Evolutionary conservation across 2,329 filamentous ascomycete species (phyloP).

Genomic region (Simplicillium sp.): DNA sequence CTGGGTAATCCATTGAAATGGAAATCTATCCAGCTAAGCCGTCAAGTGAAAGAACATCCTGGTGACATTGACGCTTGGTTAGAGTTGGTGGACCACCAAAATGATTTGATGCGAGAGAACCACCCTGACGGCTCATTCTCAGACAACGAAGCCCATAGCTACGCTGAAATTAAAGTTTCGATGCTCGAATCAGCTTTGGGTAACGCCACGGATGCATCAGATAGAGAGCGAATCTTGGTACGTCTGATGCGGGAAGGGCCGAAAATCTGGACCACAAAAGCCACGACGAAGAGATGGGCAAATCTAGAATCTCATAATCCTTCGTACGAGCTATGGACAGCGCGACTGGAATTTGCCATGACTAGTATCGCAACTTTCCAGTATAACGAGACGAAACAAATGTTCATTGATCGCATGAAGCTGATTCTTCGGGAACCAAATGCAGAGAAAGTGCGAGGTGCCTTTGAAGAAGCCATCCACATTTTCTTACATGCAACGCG

Average conservation of each 20-base stretch:
- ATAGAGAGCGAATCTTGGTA: conserved; percentile 52
- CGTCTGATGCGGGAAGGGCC: conserved; percentile 65
- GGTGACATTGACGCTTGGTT: conserved; percentile 66
- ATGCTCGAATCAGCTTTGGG: conserved; percentile 70
- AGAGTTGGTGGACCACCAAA: conserved; percentile 69
- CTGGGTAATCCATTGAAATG: conserved; percentile 37
- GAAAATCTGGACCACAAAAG: conserved; percentile 62
- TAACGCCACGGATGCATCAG: conserved; percentile 34
- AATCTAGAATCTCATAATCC: conserved; percentile 21
- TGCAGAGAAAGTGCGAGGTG: not conserved
- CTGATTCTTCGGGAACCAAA: conserved; percentile 7
- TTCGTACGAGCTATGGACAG: conserved; percentile 58
- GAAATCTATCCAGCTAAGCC: conserved; percentile 52
- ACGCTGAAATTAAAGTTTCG: conserved; percentile 70
- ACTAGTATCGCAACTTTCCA: conserved; percentile 56
- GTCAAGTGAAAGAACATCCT: conserved; percentile 55
- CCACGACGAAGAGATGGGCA: conserved; percentile 56
- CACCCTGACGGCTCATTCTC: conserved; percentile 35
- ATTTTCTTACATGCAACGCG: conserved; percentile 65
- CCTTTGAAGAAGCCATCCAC: conserved; percentile 41
- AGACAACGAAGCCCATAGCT: conserved; percentile 53
- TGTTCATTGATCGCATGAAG: conserved; percentile 45
- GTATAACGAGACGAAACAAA: conserved; percentile 53
- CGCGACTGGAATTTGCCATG: conserved; percentile 64
- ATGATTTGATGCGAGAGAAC: conserved; percentile 48